phyloP scores from a whole-genome alignment of 352 stramenopile species.

The Phytophthora fragariaefolia region DNA sequence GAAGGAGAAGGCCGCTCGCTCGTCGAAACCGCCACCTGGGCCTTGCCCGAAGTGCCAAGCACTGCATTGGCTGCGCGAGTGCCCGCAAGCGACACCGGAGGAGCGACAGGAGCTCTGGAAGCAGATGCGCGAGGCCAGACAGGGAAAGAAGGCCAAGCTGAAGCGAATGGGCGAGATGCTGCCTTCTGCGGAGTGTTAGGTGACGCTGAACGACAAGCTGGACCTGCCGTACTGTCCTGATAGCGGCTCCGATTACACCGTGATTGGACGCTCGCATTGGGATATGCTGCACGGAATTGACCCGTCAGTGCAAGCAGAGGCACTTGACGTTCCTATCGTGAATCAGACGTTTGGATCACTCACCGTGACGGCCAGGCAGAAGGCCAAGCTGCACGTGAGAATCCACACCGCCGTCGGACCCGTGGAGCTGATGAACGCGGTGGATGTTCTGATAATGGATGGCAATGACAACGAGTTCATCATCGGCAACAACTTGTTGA shows the following conservation, averaged over 20 bases:
- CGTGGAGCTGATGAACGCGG: slow-evolving; percentile 2
- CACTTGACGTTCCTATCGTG: neutral
- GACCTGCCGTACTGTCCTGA: neutral
- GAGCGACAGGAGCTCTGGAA: neutral
- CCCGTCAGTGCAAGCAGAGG: neutral
- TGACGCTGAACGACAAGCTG: neutral
- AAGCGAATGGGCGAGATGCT: neutral
- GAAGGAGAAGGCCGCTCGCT: too few species aligned
- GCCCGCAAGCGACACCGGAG: neutral
- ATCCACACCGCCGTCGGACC: slow-evolving; percentile 21
- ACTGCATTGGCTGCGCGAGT: neutral
- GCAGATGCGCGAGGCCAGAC: neutral
- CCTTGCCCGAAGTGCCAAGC: neutral
- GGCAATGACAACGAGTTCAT: slow-evolving; percentile 24
- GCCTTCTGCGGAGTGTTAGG: neutral
- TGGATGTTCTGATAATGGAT: slow-evolving; percentile 5
- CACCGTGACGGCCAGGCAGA: neutral
- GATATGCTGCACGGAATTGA: neutral
- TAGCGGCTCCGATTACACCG: neutral
- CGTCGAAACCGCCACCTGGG: neutral
- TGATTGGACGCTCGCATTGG: slow-evolving; percentile 5
- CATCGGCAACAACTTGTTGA: slow-evolving; percentile 15
- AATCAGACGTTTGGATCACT: slow-evolving; percentile 2
- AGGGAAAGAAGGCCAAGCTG: neutral
- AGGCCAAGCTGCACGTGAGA: slow-evolving; percentile 1